These are phyloP conservation scores for Diutina siamensis DNA, from an alignment of 1,139 yeast genomes.

Conservation along the genomic window DNA sequence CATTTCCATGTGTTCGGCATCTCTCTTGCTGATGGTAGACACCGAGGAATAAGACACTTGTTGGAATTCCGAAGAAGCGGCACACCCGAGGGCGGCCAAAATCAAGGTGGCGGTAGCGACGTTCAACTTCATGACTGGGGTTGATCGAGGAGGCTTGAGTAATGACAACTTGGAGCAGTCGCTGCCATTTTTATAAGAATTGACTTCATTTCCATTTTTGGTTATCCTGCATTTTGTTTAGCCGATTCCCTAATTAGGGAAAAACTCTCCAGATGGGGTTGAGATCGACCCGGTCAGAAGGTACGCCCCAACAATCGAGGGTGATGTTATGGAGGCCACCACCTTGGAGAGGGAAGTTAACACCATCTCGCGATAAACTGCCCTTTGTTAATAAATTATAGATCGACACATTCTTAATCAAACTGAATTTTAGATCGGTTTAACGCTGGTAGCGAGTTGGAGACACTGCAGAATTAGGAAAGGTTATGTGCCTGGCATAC, in stretches of 20 bases:
- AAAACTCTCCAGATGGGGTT: background rate
- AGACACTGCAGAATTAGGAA: too few species aligned
- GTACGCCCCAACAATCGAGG: too few species aligned
- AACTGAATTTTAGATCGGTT: too few species aligned
- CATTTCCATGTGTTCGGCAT: constrained; percentile 9
- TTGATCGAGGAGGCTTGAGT: background rate
- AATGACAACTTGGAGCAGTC: background rate
- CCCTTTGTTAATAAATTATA: too few species aligned
- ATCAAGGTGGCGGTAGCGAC: constrained; percentile 5
- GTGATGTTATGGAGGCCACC: too few species aligned
- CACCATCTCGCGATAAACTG: too few species aligned
- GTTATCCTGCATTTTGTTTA: background rate
- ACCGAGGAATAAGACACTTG: background rate
- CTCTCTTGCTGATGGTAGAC: constrained; percentile 8
- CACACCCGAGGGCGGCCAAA: constrained; percentile 1
- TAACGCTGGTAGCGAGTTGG: too few species aligned
- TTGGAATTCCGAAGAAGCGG: background rate
- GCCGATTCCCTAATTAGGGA: background rate
- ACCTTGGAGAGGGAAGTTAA: too few species aligned
- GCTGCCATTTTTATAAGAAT: background rate
- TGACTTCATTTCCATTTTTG: background rate
- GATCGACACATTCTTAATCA: too few species aligned
- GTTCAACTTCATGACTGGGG: constrained; percentile 1
- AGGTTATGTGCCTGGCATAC: too few species aligned
- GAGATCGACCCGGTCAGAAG: too few species aligned